Conservation (phyloP, 441 rosid species). For the Populus hybrid region DNA sequence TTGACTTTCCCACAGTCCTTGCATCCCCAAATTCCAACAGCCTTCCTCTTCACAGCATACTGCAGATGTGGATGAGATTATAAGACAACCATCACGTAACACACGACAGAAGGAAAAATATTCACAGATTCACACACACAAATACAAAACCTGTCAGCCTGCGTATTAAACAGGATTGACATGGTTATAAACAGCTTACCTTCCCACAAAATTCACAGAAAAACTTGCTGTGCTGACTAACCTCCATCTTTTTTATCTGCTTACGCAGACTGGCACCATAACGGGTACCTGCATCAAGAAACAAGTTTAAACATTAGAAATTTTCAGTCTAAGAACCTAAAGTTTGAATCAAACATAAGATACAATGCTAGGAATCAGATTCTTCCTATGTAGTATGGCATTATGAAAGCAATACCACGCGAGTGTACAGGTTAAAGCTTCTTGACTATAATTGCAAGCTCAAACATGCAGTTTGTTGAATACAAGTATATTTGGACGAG, state of each 20-base stretch:
- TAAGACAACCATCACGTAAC: not conserved
- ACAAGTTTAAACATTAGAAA: not conserved
- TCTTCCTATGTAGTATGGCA: not conserved
- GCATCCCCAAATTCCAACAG: constrained; percentile 95
- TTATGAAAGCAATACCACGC: no score
- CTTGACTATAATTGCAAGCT: not conserved
- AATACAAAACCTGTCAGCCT: not conserved
- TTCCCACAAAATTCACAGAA: constrained; percentile 98
- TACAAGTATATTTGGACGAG: not conserved
- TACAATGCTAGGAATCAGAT: not conserved
- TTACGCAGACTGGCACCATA: constrained; percentile 97
- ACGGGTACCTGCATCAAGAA: constrained; percentile 59
- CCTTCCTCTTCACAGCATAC: constrained; percentile 93
- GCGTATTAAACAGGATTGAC: not conserved
- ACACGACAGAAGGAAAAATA: not conserved
- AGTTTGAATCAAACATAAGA: not conserved
- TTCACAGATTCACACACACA: not conserved
- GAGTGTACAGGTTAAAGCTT: not conserved
- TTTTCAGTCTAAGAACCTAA: not conserved
- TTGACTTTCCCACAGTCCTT: constrained; percentile 90
- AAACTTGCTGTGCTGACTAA: constrained; percentile 88
- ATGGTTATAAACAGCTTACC: constrained; percentile 32
- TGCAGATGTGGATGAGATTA: constrained; percentile 19
- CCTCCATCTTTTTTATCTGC: constrained; percentile 96
- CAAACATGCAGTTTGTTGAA: not conserved